Percentiles rank a stretch among this genome's conserved stretches.
phyloP scores from a whole-genome alignment of 1,284 basidiomycete species.

The Marasmius sp. region DNA sequence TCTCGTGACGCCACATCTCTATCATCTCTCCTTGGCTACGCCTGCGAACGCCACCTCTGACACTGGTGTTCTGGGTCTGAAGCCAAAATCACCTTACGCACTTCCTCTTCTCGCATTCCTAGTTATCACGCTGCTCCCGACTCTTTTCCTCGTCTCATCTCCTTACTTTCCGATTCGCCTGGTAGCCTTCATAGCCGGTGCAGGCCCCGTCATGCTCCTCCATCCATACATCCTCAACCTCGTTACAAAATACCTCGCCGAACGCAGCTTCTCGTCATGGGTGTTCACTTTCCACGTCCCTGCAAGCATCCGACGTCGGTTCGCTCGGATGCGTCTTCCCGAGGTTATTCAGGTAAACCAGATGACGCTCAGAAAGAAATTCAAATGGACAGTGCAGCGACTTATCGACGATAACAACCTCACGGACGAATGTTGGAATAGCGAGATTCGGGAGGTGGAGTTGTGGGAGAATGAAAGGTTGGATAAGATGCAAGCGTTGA shows the following conservation, averaged over 20 bases:
- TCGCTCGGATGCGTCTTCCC: slow-evolving; percentile 13
- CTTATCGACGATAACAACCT: slow-evolving; percentile 65
- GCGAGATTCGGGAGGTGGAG: slow-evolving; percentile 65
- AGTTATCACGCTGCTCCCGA: slow-evolving; percentile 40
- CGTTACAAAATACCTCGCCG: slow-evolving; percentile 23
- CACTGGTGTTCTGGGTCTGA: neutral
- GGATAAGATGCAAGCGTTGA: slow-evolving; percentile 20
- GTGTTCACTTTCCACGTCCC: slow-evolving; percentile 17
- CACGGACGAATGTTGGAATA: slow-evolving; percentile 59
- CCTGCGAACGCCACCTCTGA: too few species aligned
- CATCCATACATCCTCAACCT: slow-evolving; percentile 46
- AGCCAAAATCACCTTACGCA: slow-evolving; percentile 48
- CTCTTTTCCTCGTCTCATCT: slow-evolving; percentile 46
- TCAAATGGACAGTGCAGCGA: slow-evolving; percentile 33
- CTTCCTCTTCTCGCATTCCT: slow-evolving; percentile 50
- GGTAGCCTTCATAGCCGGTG: slow-evolving; percentile 54
- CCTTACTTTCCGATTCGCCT: slow-evolving; percentile 61
- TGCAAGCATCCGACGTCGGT: slow-evolving; percentile 13
- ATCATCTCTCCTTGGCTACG: slow-evolving; percentile 32
- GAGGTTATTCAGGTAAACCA: slow-evolving; percentile 17
- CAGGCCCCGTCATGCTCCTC: slow-evolving; percentile 50
- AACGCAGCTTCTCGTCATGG: neutral
- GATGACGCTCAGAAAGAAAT: neutral
- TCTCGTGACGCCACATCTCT: slow-evolving; percentile 25
- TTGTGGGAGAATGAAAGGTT: slow-evolving; percentile 79